Evolutionary conservation across 2,329 filamentous ascomycete genomes (phyloP).

Genomic region (Exophiala dermatitidis): DNA sequence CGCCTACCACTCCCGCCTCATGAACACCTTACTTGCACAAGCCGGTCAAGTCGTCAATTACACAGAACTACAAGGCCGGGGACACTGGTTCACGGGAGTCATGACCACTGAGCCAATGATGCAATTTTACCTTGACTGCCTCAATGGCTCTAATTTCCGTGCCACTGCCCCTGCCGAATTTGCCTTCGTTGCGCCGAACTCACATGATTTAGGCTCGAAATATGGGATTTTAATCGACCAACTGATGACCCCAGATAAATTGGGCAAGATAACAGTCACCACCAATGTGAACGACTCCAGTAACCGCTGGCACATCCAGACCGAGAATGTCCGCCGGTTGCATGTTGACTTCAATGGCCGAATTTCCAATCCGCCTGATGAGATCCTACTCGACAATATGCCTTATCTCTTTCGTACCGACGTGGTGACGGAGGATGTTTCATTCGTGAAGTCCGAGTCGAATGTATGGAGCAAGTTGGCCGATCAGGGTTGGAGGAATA

Average conservation of each 20-base stretch:
- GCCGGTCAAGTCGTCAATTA: constrained; percentile 40
- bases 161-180: constrained; percentile 35
- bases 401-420: constrained; percentile 20
- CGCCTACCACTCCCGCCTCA: constrained; percentile 49
- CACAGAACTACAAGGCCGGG: constrained; percentile 43
- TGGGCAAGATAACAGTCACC: constrained; percentile 44
- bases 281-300: neutral
- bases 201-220: constrained; percentile 47
- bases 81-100: constrained; percentile 50
- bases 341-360: constrained; percentile 27
- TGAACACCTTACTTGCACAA: constrained; percentile 45
- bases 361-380: constrained; percentile 7
- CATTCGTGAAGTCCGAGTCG: constrained; percentile 26
- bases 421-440: constrained; percentile 14
- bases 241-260: constrained; percentile 44
- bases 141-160: constrained; percentile 23
- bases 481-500: constrained; percentile 27
- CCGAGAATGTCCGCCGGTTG: constrained; percentile 41
- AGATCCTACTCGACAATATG: constrained; percentile 16
- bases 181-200: constrained; percentile 45
- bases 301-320: constrained; percentile 35
- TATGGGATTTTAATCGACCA: constrained; percentile 46
- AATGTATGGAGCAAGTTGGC: constrained; percentile 26
- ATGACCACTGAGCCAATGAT: constrained; percentile 47
- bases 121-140: constrained; percentile 42